Evolutionary conservation across 805 yeast genomes (phyloP).

Genomic region (Yarrowia sp.): DNA sequence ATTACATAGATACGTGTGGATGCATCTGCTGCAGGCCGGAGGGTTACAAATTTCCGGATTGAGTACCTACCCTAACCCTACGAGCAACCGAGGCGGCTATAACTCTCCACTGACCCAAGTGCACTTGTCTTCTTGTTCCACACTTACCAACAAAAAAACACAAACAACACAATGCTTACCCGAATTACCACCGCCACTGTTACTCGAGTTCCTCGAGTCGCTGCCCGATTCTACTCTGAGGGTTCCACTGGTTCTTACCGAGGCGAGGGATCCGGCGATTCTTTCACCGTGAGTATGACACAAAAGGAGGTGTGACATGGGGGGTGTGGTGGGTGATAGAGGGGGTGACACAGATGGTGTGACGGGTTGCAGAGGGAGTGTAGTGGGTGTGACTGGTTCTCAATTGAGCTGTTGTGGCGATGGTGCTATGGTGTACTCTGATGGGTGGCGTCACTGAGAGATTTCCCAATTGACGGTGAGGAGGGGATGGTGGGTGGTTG

Average conservation of each 20-base stretch:
- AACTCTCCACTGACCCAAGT: conserved; percentile 1
- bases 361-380: too few species aligned
- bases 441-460: too few species aligned
- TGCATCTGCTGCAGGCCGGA: conserved; percentile 1
- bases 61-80: conserved; percentile 1
- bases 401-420: too few species aligned
- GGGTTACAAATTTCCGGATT: conserved; percentile 7
- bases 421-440: too few species aligned
- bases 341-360: not conserved
- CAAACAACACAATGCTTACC: conserved; percentile 39
- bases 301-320: not conserved
- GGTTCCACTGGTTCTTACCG: conserved; percentile 70
- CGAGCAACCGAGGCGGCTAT: conserved; percentile 39
- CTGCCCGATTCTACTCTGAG: conserved; percentile 57
- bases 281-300: conserved; percentile 59
- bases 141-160: conserved; percentile 9
- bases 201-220: conserved; percentile 41
- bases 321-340: not conserved
- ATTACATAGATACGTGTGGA: conserved; percentile 8
- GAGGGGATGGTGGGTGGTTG: too few species aligned
- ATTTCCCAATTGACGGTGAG: too few species aligned
- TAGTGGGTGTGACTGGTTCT: too few species aligned
- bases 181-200: conserved; percentile 41
- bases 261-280: conserved; percentile 60
- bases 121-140: conserved; percentile 2